A percentile compares a stretch with the other conserved stretches of the same genome.
These are phyloP conservation scores for Globisporangium solare DNA, from an alignment of 352 stramenopile species.

Conservation along the genomic window DNA sequence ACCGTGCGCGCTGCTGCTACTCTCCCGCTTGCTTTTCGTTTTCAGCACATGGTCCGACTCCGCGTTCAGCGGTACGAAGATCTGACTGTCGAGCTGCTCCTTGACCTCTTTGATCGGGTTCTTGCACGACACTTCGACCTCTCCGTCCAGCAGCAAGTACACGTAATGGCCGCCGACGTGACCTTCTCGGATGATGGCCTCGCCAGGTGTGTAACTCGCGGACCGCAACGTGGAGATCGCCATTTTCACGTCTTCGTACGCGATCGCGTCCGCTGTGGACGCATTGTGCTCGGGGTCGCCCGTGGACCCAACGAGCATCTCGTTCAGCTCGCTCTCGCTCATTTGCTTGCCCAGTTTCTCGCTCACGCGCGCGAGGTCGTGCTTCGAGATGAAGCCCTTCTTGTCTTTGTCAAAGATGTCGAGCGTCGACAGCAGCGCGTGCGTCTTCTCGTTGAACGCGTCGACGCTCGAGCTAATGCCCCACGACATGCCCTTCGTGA, in stretches of 20 bases:
- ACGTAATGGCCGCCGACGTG: slow-evolving; percentile 65
- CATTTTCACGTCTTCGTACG: slow-evolving; percentile 81
- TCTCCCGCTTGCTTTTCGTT: not conserved
- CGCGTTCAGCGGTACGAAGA: slow-evolving; percentile 7
- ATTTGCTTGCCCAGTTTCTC: slow-evolving; percentile 65
- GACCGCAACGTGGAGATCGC: slow-evolving; percentile 76
- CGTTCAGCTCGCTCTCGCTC: slow-evolving; percentile 72
- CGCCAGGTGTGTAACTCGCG: slow-evolving; percentile 52
- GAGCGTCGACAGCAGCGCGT: slow-evolving; percentile 61
- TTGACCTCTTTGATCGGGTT: slow-evolving; percentile 54
- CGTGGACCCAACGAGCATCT: slow-evolving; percentile 77
- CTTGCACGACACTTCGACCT: slow-evolving; percentile 74
- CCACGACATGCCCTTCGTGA: slow-evolving; percentile 52
- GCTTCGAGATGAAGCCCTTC: slow-evolving; percentile 80
- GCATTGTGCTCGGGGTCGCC: slow-evolving; percentile 65
- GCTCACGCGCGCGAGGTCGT: slow-evolving; percentile 68
- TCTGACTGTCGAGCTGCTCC: slow-evolving; percentile 7
- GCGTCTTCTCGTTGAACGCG: slow-evolving; percentile 61
- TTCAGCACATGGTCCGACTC: not conserved
- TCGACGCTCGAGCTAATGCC: slow-evolving; percentile 68
- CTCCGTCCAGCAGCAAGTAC: slow-evolving; percentile 71
- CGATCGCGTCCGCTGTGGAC: slow-evolving; percentile 44
- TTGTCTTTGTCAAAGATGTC: slow-evolving; percentile 73
- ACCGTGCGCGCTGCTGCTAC: not conserved
- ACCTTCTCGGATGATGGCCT: slow-evolving; percentile 74